Evolutionary conservation across 352 stramenopile genomes (phyloP), one percentile per base, ranked within the genome.

Genomic region (Phytopythium montanum): DNA sequence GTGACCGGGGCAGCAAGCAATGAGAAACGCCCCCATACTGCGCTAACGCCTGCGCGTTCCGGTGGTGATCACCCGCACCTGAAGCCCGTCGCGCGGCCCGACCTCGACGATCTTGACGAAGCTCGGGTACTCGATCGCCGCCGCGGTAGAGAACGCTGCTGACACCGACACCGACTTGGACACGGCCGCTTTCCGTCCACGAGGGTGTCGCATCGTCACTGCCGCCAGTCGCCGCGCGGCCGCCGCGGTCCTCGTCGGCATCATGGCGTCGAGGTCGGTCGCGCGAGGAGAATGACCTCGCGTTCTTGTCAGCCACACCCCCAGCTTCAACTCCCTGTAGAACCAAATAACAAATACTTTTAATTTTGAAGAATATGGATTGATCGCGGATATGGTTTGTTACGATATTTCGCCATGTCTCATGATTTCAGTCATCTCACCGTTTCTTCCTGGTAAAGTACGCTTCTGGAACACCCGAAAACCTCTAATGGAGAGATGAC

Each of bases 21-120:
- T n/a, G n/a, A n/a, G n/a, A n/a, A n/a, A n/a, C n/a, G n/a, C n/a
- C n/a, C n/a, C n/a, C n/a, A n/a, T n/a, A n/a, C n/a, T n/a, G n/a
- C n/a, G n/a, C n/a, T n/a, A 6, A 38, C 3, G 48, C 7, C 23
- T 26, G 5, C 21, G n/a, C 6, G 6, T 52, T 13, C 45, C 45
- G 25, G 45, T 36, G 45, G 45, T 52, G 45, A 2, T 26, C 25
- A 6, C 19, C n/a, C 42, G 16, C 39, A 85, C 79, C 70, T 93
- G 90, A n/a, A 99, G 75, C 2, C 97, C 97, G 74, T 99, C 97
- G 21, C 96, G 82, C 26, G 96, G 95, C 31, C 96, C 96, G 21
- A 99, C 96, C 68, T 98, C 92, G 12, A 98, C 92, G 69, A 98
- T 96, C 66, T 92, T 96, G 52, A 97, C 91, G 58, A 71, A 84